Conservation (phyloP, 2,329 filamentous ascomycete genomes). For the Alternaria alternata region DNA sequence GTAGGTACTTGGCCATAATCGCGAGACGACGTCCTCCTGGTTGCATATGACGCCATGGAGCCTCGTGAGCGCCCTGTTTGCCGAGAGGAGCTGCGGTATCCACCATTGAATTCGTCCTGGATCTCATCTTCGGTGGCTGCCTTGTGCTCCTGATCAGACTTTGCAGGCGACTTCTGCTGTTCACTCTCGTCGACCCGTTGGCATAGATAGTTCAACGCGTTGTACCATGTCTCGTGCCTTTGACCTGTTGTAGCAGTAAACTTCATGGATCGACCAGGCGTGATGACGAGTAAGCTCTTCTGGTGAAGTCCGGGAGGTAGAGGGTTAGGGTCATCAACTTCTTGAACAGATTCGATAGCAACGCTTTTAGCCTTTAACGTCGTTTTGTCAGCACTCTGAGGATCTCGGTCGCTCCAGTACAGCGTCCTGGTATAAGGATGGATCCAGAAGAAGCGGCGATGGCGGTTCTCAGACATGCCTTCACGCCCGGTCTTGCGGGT, state of each 20-base stretch:
- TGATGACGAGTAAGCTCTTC: slow-evolving; percentile 90
- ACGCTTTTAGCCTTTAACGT: slow-evolving; percentile 89
- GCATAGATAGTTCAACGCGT: slow-evolving; percentile 91
- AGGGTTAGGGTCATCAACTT: slow-evolving; percentile 93
- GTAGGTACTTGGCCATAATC: slow-evolving; percentile 52
- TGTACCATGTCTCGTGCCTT: slow-evolving; percentile 98
- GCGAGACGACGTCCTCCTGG: slow-evolving; percentile 56
- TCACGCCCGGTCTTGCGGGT: slow-evolving; percentile 91
- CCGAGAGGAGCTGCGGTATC: slow-evolving; percentile 60
- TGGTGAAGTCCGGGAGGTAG: slow-evolving; percentile 93
- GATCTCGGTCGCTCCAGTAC: slow-evolving; percentile 95
- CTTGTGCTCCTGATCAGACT: slow-evolving; percentile 56
- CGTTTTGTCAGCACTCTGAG: slow-evolving; percentile 76
- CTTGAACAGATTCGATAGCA: slow-evolving; percentile 88
- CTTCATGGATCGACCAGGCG: slow-evolving; percentile 86
- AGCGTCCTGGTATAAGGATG: slow-evolving; percentile 95
- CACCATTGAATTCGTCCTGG: slow-evolving; percentile 79
- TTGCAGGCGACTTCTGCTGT: slow-evolving; percentile 36
- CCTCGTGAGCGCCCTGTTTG: slow-evolving; percentile 60
- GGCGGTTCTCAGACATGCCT: slow-evolving; percentile 86
- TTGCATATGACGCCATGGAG: slow-evolving; percentile 83
- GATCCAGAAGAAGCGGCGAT: slow-evolving; percentile 98
- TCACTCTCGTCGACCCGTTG: slow-evolving; percentile 69
- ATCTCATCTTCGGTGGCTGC: slow-evolving; percentile 66
- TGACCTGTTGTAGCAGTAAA: slow-evolving; percentile 95